Evolutionary conservation across 208 protist species (phyloP), one percentile per base, ranked within the genome.

Genomic region (Tetramitus jugosus): DNA sequence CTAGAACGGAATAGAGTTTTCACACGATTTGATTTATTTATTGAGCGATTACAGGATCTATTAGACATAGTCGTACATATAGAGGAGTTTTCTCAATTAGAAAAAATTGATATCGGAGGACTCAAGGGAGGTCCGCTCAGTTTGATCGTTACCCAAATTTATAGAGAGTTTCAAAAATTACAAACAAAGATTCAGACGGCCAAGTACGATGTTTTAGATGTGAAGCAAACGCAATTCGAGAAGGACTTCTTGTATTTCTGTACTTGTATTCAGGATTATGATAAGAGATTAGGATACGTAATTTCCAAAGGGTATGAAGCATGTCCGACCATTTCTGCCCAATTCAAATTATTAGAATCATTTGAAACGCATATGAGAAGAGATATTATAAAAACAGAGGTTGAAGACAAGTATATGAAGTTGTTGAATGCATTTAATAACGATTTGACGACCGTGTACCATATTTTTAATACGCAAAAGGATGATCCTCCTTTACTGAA

Each of bases 401-500:
- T 89, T 23, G 77, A 86, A 46, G 60, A 37, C 2, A 86, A 88
- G 75, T 72, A 85, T 35, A n/a, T 77, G 10, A 45, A 69, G 26
- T 80, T 89, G 29, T 14, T 69, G 13, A 13, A 39, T 0, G 14
- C 43, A 37, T 98, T 95, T 84, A 90, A 89, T 72, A 86, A 81
- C 35, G 94, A 97, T 83, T 77, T 97, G 3, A 87, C 94, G 67
- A 87, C 87, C 42, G 92, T 96, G 29, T 85, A 93, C 52, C 62
- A 74, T 52, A 93, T 98, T 46, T 99, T 99, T 82, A 45, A 91
- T 6, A 78, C 87, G 46, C 81, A 97, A 71, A 76, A 87, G n/a
- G 85, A 92, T 43, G 80, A 87, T 71, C 97, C 97, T 31, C 97
- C 97, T 29, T 82, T 95, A 6, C 91, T 91, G 8, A 96, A 97